Base-by-base conservation (phyloP, 129 eudicot genomes). In the Artemisia annua region DNA sequence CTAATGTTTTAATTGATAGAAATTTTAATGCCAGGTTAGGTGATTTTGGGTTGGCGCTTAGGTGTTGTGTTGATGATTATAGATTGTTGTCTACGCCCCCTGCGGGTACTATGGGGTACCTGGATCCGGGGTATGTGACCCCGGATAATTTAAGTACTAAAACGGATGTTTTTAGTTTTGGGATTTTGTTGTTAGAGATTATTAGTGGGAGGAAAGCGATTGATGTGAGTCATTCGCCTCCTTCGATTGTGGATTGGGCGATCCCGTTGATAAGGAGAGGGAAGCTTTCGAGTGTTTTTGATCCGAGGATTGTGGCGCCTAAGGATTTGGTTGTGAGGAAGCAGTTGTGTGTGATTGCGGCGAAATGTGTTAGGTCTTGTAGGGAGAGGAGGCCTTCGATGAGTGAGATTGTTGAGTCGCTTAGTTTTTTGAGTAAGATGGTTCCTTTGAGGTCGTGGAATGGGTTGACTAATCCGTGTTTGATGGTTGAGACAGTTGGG, bases 231-330 rank as follows among this genome's bases (percentile, higher is more conserved):
- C 69, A 89, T 71, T 92, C 98, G 17, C 98, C 96, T 0, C 96
- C 98, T 51, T 89, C 98, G 1, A 82, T 92, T 16, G 91, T 92
- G 3, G 98, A 92, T 87, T 92, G 98, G 96, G 98, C 98, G 48
- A 85, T 92, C 71, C 98, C 98, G 5, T 70, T 92, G 82, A 85
- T 92, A 9, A 81, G 87, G 69, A 92, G 84, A 79, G 95, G 93
- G 55, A 92, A 85, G 28, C 70, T 87, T 64, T 56, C 76, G 72
- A 61, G 68, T 12, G 75, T 89, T 46, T 89, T 76, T 22, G 98
- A 92, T 65, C 96, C 94, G 4, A 78, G 88, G 51, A 82, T 89
- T 53, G 69, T 77, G 13, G 89, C 96, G 4, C 98, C 95, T 0
- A 92, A 72, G 75, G 95, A 92, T 78, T 83, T 83, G 6, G 35